Percentiles rank a stretch among this genome's conserved stretches.
Conservation (phyloP, 208 protist species). For the Leishmania martiniquensis region DNA sequence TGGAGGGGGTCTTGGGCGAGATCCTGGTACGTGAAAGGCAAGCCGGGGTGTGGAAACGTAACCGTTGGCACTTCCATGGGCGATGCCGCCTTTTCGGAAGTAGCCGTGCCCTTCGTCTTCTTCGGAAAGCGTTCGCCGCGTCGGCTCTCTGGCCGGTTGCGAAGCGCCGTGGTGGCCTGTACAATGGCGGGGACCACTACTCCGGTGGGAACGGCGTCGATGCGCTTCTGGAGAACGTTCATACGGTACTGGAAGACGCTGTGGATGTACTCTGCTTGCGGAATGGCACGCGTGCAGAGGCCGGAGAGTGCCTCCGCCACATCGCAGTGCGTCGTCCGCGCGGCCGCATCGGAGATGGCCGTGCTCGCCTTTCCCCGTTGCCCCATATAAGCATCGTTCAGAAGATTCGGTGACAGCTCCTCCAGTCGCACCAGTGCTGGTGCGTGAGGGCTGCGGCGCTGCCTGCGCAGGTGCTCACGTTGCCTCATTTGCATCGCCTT, state of each 20-base stretch:
- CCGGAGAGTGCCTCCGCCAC: slow-evolving; percentile 6
- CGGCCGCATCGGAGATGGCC: background rate
- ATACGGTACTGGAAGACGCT: slow-evolving; percentile 26
- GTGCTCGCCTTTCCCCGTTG: background rate
- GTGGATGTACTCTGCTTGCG: slow-evolving; percentile 22
- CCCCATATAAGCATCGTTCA: slow-evolving; percentile 7
- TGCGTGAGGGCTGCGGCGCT: slow-evolving; percentile 20
- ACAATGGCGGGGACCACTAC: slow-evolving; percentile 28
- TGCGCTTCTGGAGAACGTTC: slow-evolving; percentile 20
- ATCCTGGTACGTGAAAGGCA: slow-evolving; percentile 19
- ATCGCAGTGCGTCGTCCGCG: background rate
- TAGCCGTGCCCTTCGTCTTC: background rate
- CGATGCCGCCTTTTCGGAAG: background rate
- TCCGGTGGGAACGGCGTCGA: slow-evolving; percentile 7
- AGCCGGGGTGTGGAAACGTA: slow-evolving; percentile 22
- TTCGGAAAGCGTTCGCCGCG: background rate
- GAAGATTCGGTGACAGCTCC: background rate
- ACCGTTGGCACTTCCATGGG: background rate
- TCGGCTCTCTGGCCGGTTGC: background rate
- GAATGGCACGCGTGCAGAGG: slow-evolving; percentile 23
- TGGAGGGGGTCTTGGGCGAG: slow-evolving; percentile 18
- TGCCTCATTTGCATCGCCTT: slow-evolving; percentile 10
- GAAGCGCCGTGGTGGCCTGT: background rate
- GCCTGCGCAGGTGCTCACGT: slow-evolving; percentile 10
- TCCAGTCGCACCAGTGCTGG: slow-evolving; percentile 15